Evolutionary conservation across 305 asterid genomes (phyloP).

Genomic region (Withania somnifera): DNA sequence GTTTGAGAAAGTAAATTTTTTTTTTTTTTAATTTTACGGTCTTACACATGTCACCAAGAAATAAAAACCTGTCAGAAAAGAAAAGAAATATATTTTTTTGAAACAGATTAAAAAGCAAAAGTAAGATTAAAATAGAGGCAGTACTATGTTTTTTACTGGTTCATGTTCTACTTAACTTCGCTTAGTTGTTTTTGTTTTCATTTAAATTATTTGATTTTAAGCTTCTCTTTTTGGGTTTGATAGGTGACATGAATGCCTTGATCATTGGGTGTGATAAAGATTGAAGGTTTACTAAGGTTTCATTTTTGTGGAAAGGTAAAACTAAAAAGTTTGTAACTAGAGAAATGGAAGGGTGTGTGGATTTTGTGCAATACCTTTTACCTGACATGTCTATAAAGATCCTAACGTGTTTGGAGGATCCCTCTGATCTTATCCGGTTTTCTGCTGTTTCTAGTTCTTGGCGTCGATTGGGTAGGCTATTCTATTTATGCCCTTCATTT

Average conservation of each 20-base stretch:
- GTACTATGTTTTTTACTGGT: too few relatives aligned
- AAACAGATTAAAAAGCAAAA: too few relatives aligned
- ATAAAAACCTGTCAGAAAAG: too few relatives aligned
- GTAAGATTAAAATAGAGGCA: too few relatives aligned
- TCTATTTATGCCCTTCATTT: neutral
- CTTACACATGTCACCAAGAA: too few relatives aligned
- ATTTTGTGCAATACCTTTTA: slow-evolving; percentile 52
- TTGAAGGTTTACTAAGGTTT: neutral
- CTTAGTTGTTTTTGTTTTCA: too few relatives aligned
- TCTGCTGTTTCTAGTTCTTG: slow-evolving; percentile 60
- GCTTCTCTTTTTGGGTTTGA: neutral
- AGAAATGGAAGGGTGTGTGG: too few relatives aligned
- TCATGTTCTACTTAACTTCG: neutral
- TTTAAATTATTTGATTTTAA: neutral
- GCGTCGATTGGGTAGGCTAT: slow-evolving; percentile 57
- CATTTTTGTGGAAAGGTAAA: neutral
- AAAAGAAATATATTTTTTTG: too few relatives aligned
- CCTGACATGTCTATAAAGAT: slow-evolving; percentile 45
- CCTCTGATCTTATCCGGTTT: slow-evolving; percentile 55
- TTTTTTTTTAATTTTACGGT: too few relatives aligned
- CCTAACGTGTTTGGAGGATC: slow-evolving; percentile 51
- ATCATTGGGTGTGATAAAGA: neutral
- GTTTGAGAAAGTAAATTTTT: too few relatives aligned
- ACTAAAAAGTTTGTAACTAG: neutral
- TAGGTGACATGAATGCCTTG: neutral